Conservation (phyloP, 23 red algal species). For the Cyanidium caldarium region DNA sequence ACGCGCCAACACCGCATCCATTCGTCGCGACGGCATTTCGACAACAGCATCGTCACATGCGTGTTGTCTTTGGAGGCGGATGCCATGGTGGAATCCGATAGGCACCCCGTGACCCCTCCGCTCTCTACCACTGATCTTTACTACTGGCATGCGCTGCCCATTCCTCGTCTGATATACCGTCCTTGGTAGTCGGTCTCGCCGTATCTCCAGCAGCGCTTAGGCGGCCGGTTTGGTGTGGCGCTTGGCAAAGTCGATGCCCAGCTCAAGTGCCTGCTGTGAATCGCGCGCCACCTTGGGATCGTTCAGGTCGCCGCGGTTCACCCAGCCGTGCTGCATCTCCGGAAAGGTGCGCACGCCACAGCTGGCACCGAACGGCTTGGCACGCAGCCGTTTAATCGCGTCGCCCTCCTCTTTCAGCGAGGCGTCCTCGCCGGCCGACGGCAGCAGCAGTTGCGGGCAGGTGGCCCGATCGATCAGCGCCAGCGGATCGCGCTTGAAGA, state of each 20-base stretch:
- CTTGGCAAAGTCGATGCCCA: not conserved
- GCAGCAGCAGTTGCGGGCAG: not conserved
- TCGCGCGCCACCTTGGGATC: not conserved
- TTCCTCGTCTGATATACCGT: too few relatives aligned
- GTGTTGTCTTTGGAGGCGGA: too few relatives aligned
- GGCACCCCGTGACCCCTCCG: too few relatives aligned
- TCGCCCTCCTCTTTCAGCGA: not conserved
- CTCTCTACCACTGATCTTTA: too few relatives aligned
- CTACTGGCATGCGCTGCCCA: too few relatives aligned
- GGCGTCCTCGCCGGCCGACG: not conserved
- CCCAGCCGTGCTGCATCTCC: conserved; percentile 7
- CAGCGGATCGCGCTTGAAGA: not conserved
- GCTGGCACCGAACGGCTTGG: conserved; percentile 3
- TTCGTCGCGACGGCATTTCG: too few relatives aligned
- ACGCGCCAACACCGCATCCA: too few relatives aligned
- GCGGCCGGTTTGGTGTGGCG: not conserved
- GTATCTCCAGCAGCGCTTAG: too few relatives aligned
- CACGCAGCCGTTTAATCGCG: not conserved
- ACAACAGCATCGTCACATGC: too few relatives aligned
- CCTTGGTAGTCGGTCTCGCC: too few relatives aligned
- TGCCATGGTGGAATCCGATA: too few relatives aligned
- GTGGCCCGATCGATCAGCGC: conserved; percentile 3
- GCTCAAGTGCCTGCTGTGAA: not conserved
- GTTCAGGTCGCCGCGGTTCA: not conserved
- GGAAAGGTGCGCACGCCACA: not conserved